Evolutionary conservation across 163 green algal genomes (phyloP).

Genomic region (Trebouxia gelatinosa): DNA sequence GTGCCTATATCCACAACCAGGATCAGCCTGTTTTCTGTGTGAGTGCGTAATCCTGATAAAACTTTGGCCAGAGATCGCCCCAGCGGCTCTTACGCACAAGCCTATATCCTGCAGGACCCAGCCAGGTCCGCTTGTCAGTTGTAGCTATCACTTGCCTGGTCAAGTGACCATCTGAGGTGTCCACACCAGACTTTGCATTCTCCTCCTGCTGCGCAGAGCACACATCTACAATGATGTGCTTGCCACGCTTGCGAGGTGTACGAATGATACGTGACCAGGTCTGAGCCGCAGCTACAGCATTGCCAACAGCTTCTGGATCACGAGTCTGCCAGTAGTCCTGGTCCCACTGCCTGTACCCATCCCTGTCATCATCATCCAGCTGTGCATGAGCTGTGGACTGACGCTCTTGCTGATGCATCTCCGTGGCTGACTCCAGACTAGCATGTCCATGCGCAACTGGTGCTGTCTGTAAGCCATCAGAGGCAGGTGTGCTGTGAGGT

Average conservation of each 20-base stretch:
- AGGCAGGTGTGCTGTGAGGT: too few species aligned
- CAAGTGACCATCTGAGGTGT: conserved; percentile 42
- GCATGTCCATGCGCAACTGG: too few species aligned
- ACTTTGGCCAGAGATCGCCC: conserved; percentile 73
- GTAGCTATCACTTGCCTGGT: conserved; percentile 59
- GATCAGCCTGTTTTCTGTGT: neutral
- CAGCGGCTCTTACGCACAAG: conserved; percentile 58
- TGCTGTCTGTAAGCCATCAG: neutral
- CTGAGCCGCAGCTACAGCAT: conserved; percentile 25
- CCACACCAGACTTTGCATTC: neutral
- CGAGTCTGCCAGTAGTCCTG: conserved; percentile 3
- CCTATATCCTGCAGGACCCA: conserved; percentile 56
- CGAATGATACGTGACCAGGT: conserved; percentile 55
- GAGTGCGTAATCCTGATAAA: conserved; percentile 46
- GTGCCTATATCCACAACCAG: too few species aligned
- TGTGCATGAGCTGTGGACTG: too few species aligned
- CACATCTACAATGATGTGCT: conserved; percentile 74
- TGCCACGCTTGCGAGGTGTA: conserved; percentile 56
- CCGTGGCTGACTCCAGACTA: neutral
- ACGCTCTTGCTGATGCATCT: neutral
- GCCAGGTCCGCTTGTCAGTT: conserved; percentile 42
- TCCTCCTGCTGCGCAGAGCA: conserved; percentile 44
- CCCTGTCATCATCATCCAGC: neutral
- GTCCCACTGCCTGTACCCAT: conserved; percentile 14
- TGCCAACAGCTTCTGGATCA: conserved; percentile 29